These are phyloP conservation scores for Afroboletus lepidellus DNA, from an alignment of 1,284 basidiomycete species.

Conservation along the genomic window DNA sequence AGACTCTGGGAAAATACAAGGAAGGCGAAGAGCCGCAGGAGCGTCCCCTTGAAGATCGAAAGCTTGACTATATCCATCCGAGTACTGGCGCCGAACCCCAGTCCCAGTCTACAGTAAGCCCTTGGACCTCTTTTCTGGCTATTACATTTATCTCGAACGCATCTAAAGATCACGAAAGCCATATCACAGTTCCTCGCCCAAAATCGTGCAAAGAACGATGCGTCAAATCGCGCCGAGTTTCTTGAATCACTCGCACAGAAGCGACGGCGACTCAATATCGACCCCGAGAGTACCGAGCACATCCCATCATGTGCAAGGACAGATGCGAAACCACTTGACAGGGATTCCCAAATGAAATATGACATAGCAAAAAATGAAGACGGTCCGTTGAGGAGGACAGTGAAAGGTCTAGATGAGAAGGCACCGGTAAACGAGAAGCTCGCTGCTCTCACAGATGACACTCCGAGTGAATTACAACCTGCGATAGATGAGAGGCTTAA, in stretches of 20 bases:
- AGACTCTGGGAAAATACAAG: constrained; percentile 29
- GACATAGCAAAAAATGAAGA: constrained; percentile 79
- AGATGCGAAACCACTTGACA: constrained; percentile 65
- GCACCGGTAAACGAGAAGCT: constrained; percentile 17
- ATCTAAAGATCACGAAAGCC: constrained; percentile 57
- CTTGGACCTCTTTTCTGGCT: not conserved
- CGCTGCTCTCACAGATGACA: constrained; percentile 31
- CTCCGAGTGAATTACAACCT: constrained; percentile 47
- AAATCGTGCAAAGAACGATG: constrained; percentile 67
- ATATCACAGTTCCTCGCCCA: constrained; percentile 68
- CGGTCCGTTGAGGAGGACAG: constrained; percentile 65
- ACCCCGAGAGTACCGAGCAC: constrained; percentile 28
- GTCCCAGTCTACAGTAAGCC: constrained; percentile 57
- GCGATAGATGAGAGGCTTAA: constrained; percentile 59
- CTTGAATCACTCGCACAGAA: constrained; percentile 57
- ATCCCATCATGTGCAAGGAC: constrained; percentile 64
- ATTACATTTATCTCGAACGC: constrained; percentile 1
- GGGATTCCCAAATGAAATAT: constrained; percentile 77
- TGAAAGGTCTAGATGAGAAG: constrained; percentile 29
- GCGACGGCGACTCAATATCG: constrained; percentile 39
- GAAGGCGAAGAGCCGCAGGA: constrained; percentile 27
- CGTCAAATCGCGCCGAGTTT: constrained; percentile 74
- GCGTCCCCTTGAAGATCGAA: constrained; percentile 57
- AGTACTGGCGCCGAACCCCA: constrained; percentile 44
- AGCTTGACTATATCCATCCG: constrained; percentile 56